Conservation (phyloP, 1,284 basidiomycete species). For the Exobasidium cylindrosporum region DNA sequence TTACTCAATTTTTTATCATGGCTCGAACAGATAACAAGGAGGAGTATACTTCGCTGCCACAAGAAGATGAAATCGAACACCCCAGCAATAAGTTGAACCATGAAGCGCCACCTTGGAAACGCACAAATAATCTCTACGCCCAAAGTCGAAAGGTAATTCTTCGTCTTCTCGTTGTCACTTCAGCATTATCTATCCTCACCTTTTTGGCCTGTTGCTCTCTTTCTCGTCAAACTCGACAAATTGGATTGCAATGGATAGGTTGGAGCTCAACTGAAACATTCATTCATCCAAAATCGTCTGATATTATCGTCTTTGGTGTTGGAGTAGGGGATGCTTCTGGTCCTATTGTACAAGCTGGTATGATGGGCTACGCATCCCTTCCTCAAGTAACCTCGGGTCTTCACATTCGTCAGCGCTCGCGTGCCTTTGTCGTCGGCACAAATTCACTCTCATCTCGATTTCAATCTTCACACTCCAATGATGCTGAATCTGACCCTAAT, state of each 20-base stretch:
- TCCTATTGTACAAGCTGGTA: slow-evolving; percentile 57
- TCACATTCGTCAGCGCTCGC: slow-evolving; percentile 73
- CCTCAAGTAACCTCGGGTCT: slow-evolving; percentile 72
- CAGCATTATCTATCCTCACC: not conserved
- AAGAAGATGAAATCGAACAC: not conserved
- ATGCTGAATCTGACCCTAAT: slow-evolving; percentile 57
- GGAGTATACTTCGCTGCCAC: slow-evolving; percentile 1
- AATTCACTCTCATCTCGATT: not conserved
- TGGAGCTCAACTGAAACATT: not conserved
- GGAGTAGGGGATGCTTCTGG: slow-evolving; percentile 76
- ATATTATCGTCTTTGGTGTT: slow-evolving; percentile 28
- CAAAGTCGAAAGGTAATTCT: not conserved
- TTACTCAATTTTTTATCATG: too few relatives aligned
- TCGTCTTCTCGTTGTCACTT: not conserved
- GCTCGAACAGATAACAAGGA: not conserved
- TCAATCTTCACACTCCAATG: not conserved
- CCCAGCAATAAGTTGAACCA: not conserved
- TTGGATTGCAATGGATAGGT: not conserved
- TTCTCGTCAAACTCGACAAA: not conserved
- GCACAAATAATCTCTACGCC: not conserved
- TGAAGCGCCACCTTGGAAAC: not conserved
- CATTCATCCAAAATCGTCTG: not conserved
- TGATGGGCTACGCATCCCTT: slow-evolving; percentile 69
- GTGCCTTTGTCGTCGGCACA: slow-evolving; percentile 70
- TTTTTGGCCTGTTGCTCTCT: not conserved